phyloP scores from a whole-genome alignment of 208 protist species.

The Leishmania braziliensis region DNA sequence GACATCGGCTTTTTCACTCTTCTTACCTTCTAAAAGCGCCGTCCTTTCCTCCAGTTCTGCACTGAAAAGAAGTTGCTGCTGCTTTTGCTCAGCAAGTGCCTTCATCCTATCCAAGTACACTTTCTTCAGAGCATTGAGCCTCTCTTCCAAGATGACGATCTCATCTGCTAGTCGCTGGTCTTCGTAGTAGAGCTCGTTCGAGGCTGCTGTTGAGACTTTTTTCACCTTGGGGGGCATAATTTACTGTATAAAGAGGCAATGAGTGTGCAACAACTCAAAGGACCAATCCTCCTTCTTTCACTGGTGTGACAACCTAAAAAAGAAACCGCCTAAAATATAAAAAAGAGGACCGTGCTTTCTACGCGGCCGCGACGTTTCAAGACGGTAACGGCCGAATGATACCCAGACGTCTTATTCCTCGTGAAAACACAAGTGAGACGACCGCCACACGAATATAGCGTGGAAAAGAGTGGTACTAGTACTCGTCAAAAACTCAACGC shows the following conservation, averaged over 20 bases:
- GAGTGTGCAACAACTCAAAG: not conserved
- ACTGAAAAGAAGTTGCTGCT: slow-evolving; percentile 46
- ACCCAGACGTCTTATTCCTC: not conserved
- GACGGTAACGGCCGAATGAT: not conserved
- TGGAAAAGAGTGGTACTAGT: not conserved
- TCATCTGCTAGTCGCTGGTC: slow-evolving; percentile 73
- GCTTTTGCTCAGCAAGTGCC: slow-evolving; percentile 35
- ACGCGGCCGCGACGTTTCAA: not conserved
- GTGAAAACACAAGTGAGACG: not conserved
- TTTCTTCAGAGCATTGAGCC: slow-evolving; percentile 64
- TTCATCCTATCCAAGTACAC: slow-evolving; percentile 62
- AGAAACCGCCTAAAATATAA: not conserved
- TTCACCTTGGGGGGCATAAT: slow-evolving; percentile 27
- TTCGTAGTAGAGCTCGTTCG: slow-evolving; percentile 55
- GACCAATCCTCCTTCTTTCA: not conserved
- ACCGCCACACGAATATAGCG: not conserved
- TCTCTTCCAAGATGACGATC: slow-evolving; percentile 47
- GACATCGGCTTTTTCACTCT: slow-evolving; percentile 73
- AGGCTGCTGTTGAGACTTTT: slow-evolving; percentile 23
- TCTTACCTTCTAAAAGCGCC: slow-evolving; percentile 33
- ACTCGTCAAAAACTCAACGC: not conserved
- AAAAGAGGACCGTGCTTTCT: not conserved
- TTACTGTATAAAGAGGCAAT: not conserved
- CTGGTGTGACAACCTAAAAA: not conserved
- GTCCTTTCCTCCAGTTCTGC: slow-evolving; percentile 30